Evolutionary conservation across 129 eudicot species (phyloP), one percentile per base, ranked within the genome.

Genomic region (Sambucus nigra): DNA sequence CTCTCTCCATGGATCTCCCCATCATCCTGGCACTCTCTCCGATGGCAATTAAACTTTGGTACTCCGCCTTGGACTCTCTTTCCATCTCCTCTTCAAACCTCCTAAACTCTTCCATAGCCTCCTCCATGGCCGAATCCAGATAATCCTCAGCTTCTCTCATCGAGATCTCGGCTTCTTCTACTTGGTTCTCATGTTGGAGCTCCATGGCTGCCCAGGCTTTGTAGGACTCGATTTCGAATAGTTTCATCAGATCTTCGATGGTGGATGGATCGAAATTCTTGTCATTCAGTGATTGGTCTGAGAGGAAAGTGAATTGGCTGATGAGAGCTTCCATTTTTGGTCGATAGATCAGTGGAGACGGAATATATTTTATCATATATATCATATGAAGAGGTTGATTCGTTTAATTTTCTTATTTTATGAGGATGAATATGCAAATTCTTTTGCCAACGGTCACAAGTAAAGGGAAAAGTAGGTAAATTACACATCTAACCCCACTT

Each of bases 131-230:
- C 10, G 87, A 78, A 23, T 88, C 72, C 20, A 88, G 81, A 6
- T 75, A 59, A 1, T 80, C 75, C 45, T 84, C 97, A 0, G 97
- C 73, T 31, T 80, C 75, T 3, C 27, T 28, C 70, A 88, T 48
- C 28, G 76, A 35, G 28, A 49, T 12, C 47, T 81, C 76, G 0
- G 97, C 87, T 2, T 64, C 68, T 32, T 74, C 60, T 0, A 61
- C 68, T 44, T 81, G 83, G 1, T 25, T 18, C 1, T 76, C 66
- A 22, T 53, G 53, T 1, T 81, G 69, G 21, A 84, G 84, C 65
- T 84, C 95, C 69, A 88, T 71, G 17, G 88, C 75, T 18, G 97
- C 97, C 97, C 97, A 88, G 32, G 94, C 74, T 14, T 80, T 81
- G 82, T 89, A 84, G 4, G 95, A 69, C 40, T 89, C 97, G 24